Conservation (phyloP, 129 eudicot genomes). For the Arctium lappa region DNA sequence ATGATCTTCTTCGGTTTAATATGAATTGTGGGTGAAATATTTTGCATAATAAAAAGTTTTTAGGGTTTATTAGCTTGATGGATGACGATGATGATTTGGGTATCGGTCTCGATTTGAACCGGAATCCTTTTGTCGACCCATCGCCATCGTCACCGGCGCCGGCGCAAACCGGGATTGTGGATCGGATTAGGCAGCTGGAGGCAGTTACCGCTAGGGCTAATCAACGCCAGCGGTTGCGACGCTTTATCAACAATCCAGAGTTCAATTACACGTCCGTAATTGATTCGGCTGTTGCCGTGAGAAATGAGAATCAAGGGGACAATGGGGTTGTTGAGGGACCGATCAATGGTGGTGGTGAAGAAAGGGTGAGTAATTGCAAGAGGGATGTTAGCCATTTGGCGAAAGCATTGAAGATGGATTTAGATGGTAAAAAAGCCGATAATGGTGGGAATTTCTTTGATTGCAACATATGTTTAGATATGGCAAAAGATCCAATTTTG, state of each 20-base stretch:
- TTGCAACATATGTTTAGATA: constrained; percentile 46
- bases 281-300: constrained; percentile 3
- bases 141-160: neutral
- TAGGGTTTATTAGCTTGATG: neutral
- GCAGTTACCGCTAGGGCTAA: constrained; percentile 45
- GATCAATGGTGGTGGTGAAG: constrained; percentile 13
- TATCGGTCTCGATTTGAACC: neutral
- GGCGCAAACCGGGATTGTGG: constrained; percentile 27
- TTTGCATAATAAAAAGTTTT: neutral
- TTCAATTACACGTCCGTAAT: neutral
- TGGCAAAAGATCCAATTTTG: constrained; percentile 48
- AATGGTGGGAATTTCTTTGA: constrained; percentile 33
- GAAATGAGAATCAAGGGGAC: neutral
- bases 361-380: constrained; percentile 27
- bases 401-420: constrained; percentile 50
- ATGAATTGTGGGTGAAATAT: neutral
- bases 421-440: constrained; percentile 19
- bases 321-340: neutral
- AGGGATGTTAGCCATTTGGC: constrained; percentile 47
- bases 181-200: constrained; percentile 53
- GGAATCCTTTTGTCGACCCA: neutral
- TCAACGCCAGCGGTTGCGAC: constrained; percentile 40
- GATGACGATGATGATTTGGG: neutral
- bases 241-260: constrained; percentile 9
- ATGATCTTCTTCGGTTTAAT: neutral